phyloP scores from a whole-genome alignment of 2,329 filamentous ascomycete species.

The Nigrospora osmanthi region DNA sequence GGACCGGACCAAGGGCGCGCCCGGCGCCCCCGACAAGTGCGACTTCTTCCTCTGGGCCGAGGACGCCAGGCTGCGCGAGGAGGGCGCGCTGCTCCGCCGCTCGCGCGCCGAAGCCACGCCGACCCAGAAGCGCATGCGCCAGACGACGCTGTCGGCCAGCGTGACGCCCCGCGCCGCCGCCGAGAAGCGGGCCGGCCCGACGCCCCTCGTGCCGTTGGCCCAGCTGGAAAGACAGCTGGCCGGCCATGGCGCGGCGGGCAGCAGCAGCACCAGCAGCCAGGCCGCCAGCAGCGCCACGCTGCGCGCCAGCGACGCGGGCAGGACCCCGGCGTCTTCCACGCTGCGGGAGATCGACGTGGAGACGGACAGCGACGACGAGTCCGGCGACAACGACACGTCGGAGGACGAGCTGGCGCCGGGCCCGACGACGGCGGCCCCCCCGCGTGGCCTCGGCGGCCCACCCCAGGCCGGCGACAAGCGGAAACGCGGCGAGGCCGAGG shows the following conservation, averaged over 20 bases:
- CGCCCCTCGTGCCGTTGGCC: conserved; percentile 8
- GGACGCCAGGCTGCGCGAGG: conserved; percentile 39
- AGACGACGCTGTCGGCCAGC: conserved; percentile 18
- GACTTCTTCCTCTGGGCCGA: conserved; percentile 52
- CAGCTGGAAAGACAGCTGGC: conserved; percentile 5
- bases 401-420: background rate
- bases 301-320: conserved; percentile 1
- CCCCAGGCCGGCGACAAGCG: conserved; percentile 11
- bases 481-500: conserved; percentile 10
- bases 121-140: conserved; percentile 9
- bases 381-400: conserved; percentile 1
- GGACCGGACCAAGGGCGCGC: conserved; percentile 23
- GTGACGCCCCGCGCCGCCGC: conserved; percentile 14
- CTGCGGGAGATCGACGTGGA: conserved; percentile 2
- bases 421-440: too few relatives aligned
- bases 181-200: conserved; percentile 5
- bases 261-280: background rate
- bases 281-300: conserved; percentile 8
- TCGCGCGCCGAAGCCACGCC: conserved; percentile 29
- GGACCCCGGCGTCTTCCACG: background rate
- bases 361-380: background rate
- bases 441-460: too few relatives aligned
- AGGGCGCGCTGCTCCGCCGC: conserved; percentile 33
- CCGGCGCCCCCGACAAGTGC: conserved; percentile 25
- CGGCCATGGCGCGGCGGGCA: background rate